Evolutionary conservation across 1,139 yeast genomes (phyloP).

Genomic region (Pichia sp.): DNA sequence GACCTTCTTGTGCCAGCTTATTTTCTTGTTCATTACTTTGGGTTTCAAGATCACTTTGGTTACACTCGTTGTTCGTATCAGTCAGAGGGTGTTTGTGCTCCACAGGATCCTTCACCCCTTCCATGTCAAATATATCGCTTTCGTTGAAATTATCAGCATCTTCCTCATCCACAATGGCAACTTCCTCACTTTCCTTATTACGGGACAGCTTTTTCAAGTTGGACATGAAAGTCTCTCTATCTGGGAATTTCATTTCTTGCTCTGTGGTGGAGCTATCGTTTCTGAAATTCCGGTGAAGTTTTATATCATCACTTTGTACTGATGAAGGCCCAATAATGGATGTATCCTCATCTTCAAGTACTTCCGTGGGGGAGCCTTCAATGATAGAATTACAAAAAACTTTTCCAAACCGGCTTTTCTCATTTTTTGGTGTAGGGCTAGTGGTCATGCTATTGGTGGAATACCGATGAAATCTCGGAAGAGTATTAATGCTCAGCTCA

Average conservation of each 20-base stretch:
- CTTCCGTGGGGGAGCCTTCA: neutral
- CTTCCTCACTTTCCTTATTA: constrained; percentile 14
- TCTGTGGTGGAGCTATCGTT: constrained; percentile 11
- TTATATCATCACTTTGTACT: constrained; percentile 22
- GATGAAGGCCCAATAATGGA: constrained; percentile 19
- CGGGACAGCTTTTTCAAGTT: constrained; percentile 13
- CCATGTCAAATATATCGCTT: constrained; percentile 13
- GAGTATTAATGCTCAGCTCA: neutral
- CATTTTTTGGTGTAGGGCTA: constrained; percentile 5
- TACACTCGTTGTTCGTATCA: no score
- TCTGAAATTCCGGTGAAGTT: constrained; percentile 18
- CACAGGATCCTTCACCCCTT: constrained; percentile 4
- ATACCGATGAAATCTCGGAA: constrained; percentile 24
- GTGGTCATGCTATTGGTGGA: constrained; percentile 27
- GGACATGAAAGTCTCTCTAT: constrained; percentile 17
- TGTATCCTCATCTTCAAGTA: neutral
- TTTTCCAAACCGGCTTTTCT: neutral
- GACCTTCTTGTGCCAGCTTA: neutral
- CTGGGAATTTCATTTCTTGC: constrained; percentile 33
- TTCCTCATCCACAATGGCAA: constrained; percentile 25
- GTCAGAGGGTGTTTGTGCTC: neutral
- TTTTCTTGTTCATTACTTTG: neutral
- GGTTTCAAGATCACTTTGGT: neutral
- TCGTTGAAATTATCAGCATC: constrained; percentile 17
- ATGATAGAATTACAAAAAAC: neutral